Evolutionary conservation across 164 flowering plant species (phyloP), one percentile per base, ranked within the genome.

Genomic region (Echeveria elegans): DNA sequence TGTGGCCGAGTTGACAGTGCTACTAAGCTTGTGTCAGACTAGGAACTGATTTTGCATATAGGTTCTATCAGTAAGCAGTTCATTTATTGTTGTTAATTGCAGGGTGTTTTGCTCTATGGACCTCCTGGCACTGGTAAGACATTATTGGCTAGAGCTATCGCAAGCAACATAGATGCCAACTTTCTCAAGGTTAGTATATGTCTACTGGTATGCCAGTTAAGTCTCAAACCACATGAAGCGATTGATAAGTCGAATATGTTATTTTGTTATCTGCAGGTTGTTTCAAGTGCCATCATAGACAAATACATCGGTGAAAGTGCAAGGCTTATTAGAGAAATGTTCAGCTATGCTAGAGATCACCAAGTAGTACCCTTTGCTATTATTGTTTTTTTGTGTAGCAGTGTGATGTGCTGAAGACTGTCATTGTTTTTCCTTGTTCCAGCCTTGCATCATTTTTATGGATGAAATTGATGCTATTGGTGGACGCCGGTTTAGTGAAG

Each of bases 51-150:
- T 40, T 40, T 40, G 15, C 1, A 8, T 16, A 18, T 66, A 15
- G 21, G 23, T 6, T 52, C 5, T 14, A 48, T 12, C 50, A 26
- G 29, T 26, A 34, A 31, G 63, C 31, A 50, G n/a, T n/a, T 18
- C 18, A 16, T 34, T 10, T 68, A 10, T 68, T 40, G 15, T 23
- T 67, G 45, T 74, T 62, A 60, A 6, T 60, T 3, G 64, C 77
- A 89, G 96, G 97, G 98, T 76, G 97, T 94, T 72, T 96, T 91
- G 73, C 89, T 94, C 19, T 91, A 94, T 82, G 96, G 99, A 12
- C 97, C 97, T 76, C 98, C 98, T 74, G 98, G 97, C 10, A 90
- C 97, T 15, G 98, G 98, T 47, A 94, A 91, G 80, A 94, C 98
- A 60, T 73, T 91, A 58, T 77, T 94, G 63, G 98, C 96, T n/a